These are phyloP conservation scores for Diospyros lotus DNA, from an alignment of 148 eudicot species.

Conservation along the genomic window DNA sequence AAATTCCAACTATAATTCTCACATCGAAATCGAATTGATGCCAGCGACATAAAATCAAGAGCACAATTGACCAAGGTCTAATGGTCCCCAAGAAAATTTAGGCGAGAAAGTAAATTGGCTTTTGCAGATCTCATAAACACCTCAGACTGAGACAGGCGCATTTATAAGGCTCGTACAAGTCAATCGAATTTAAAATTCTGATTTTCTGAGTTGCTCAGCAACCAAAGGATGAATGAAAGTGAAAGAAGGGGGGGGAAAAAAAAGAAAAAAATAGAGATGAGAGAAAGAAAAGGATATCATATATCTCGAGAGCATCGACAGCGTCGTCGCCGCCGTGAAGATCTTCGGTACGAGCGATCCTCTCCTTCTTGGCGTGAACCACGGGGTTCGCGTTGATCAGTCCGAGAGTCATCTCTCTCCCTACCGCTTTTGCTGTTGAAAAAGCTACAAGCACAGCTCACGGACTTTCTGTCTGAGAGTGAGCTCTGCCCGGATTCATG, in stretches of 20 bases:
- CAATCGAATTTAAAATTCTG: not conserved
- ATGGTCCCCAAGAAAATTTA: not conserved
- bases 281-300: conserved; percentile 64
- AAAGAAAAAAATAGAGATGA: not conserved
- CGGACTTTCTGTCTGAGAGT: not conserved
- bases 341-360: conserved; percentile 51
- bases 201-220: conserved; percentile 1
- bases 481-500: no score
- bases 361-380: conserved; percentile 78
- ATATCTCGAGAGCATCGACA: conserved; percentile 90
- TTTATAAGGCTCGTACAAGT: not conserved
- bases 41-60: not conserved
- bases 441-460: not conserved
- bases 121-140: not conserved
- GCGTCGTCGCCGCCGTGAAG: conserved; percentile 32
- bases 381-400: conserved; percentile 81
- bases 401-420: conserved; percentile 68
- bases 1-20: not conserved
- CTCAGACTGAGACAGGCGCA: not conserved
- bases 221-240: not conserved
- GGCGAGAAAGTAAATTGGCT: not conserved
- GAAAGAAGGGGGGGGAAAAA: not conserved
- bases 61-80: not conserved
- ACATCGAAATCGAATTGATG: not conserved
- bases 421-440: not conserved